These are phyloP conservation scores for Colletotrichum nymphaeae DNA, from an alignment of 2,329 filamentous ascomycete species.

Conservation along the genomic window DNA sequence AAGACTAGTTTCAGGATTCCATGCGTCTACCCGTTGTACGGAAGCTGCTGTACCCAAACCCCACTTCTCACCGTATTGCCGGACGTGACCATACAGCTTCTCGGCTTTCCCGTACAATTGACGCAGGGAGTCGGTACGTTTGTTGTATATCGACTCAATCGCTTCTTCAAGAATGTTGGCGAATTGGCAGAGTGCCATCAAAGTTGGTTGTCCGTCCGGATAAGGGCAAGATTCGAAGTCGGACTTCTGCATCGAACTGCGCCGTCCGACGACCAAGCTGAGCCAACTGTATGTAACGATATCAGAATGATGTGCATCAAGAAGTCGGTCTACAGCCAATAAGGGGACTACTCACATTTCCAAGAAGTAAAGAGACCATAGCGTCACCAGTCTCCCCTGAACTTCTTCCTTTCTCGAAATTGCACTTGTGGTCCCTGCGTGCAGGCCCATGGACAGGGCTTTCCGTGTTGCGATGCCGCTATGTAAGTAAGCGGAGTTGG, in stretches of 20 bases:
- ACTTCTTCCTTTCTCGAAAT: slow-evolving; percentile 36
- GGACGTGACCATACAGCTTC: slow-evolving; percentile 4
- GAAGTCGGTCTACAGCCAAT: rapidly evolving
- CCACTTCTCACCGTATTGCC: slow-evolving; percentile 29
- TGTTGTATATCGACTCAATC: slow-evolving; percentile 39
- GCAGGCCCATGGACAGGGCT: slow-evolving; percentile 43
- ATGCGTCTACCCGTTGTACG: neutral
- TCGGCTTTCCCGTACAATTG: slow-evolving; percentile 41
- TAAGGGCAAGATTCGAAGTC: slow-evolving; percentile 26
- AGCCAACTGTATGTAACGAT: neutral
- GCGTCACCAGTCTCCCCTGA: slow-evolving; percentile 40
- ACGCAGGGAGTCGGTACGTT: slow-evolving; percentile 41
- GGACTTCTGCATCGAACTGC: slow-evolving; percentile 20
- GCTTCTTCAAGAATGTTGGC: slow-evolving; percentile 26
- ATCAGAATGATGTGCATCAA: neutral
- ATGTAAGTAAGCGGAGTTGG: slow-evolving; percentile 43
- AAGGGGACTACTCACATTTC: slow-evolving; percentile 36
- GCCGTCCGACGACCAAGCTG: slow-evolving; percentile 23
- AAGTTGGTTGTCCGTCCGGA: slow-evolving; percentile 20
- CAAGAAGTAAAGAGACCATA: slow-evolving; percentile 44
- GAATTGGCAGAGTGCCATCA: slow-evolving; percentile 30
- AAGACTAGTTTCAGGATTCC: slow-evolving; percentile 27
- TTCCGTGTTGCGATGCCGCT: slow-evolving; percentile 42
- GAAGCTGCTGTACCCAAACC: slow-evolving; percentile 1
- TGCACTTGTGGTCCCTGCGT: slow-evolving; percentile 39